A percentile compares a stretch with the other conserved stretches of the same genome.
These are phyloP conservation scores for Phoma sp. DNA, from an alignment of 2,329 filamentous ascomycete genomes.

Conservation along the genomic window DNA sequence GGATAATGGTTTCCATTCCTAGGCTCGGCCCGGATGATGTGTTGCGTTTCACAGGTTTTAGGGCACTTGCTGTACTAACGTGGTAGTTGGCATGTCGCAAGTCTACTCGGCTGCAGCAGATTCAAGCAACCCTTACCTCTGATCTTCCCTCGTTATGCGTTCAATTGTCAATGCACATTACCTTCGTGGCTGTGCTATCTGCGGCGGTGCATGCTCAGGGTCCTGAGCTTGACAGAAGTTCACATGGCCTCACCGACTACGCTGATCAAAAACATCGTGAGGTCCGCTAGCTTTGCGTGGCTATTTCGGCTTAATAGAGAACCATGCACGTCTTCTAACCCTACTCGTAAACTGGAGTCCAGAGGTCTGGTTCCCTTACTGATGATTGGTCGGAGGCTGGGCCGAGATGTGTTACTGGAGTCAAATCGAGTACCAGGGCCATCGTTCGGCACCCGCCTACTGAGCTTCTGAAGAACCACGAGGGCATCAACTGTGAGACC, in stretches of 20 bases:
- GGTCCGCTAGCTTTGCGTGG: background rate
- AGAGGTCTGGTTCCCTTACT: conserved; percentile 10
- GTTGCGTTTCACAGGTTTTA: conserved; percentile 6
- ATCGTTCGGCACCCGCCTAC: background rate
- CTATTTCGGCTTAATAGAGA: background rate
- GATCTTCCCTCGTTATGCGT: background rate
- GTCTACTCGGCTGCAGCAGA: background rate
- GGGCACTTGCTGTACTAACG: background rate
- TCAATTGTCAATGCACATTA: no score
- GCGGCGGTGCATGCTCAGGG: no score
- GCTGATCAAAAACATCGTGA: background rate
- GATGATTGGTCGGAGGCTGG: conserved; percentile 7
- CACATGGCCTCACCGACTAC: background rate
- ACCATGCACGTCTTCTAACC: conserved; percentile 5
- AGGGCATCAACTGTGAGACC: background rate
- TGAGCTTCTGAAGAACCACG: background rate
- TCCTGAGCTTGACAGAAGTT: background rate
- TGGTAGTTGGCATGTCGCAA: conserved; percentile 5
- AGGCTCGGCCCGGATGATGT: conserved; percentile 7
- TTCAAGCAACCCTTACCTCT: conserved; percentile 2
- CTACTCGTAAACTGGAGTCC: conserved; percentile 2
- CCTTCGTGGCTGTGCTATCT: no score
- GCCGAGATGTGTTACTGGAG: conserved; percentile 5
- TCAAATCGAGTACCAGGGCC: conserved; percentile 1
- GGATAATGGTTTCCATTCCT: conserved; percentile 4